Evolutionary conservation across 345 rosid species (phyloP), one percentile per base, ranked within the genome.

Genomic region (Gossypium anomalum): DNA sequence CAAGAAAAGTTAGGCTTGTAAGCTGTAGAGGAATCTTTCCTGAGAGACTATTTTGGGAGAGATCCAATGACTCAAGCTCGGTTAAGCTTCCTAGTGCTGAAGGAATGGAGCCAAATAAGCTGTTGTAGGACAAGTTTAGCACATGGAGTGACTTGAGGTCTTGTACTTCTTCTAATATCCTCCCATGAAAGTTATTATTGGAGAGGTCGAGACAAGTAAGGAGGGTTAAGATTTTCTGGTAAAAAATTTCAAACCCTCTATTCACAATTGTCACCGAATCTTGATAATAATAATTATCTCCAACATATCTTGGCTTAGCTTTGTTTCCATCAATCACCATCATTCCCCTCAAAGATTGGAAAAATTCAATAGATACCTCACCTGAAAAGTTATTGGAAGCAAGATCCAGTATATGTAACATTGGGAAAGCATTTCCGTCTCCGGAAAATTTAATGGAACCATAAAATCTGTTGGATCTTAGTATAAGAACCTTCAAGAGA

Each of bases 21-120:
- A 80, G 71, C 27, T 64, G 14, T 13, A 0, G 69, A 55, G 80
- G 81, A 15, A 81, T 81, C 20, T 71, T 52, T 1, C 84, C 75
- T 0, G 65, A 72, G 12, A 82, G 62, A n/a, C n/a, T n/a, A n/a
- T n/a, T 19, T 67, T 41, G 70, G 0, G 81, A 78, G 23, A 81
- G 71, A 78, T 47, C 49, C 15, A 47, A 47, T 47, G 10, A 63
- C 47, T 63, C 67, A 0, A 34, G 47, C 14, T 34, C 47, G 0
- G 9, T 38, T 34, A 63, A 2, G 47, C 17, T 17, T 11, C 0
- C 67, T 0, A 63, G 2, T 8, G 14, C 47, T 8, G 34, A 15
- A 2, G 67, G 70, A 43, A 66, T 43, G 0, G 2, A 8, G 16
- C 17, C 70, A 20, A 0, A 66, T 10, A 66, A 44, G 10, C 53